Conservation (phyloP, 352 stramenopile genomes). For the Pythium brachiatum region DNA sequence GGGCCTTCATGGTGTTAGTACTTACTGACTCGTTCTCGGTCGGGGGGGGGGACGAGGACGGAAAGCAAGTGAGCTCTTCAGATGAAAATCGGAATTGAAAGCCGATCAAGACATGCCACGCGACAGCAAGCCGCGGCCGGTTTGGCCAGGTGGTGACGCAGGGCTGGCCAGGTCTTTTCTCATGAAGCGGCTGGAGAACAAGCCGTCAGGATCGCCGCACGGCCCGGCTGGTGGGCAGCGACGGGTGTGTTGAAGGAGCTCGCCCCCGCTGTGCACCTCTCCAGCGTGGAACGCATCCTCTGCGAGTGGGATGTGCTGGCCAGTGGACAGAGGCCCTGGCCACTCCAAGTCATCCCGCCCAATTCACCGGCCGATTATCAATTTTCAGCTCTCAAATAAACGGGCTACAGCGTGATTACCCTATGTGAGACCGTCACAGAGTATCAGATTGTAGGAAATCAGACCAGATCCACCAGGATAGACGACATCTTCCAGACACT, state of each 20-base stretch:
- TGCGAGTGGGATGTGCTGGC: background rate
- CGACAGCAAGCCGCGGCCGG: too few species aligned
- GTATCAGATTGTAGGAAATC: background rate
- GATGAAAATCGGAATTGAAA: background rate
- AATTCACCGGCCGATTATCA: background rate
- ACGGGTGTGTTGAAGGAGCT: constrained; percentile 1
- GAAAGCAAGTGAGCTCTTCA: background rate
- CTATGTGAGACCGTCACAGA: background rate
- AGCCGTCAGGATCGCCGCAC: background rate
- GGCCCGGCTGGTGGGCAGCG: constrained; percentile 1
- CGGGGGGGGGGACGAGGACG: background rate
- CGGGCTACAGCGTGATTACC: background rate
- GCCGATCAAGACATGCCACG: background rate
- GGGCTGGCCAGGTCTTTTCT: constrained; percentile 4
- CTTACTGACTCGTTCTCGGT: background rate
- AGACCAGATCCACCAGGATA: background rate
- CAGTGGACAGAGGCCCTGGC: background rate
- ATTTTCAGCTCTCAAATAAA: background rate
- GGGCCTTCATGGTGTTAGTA: constrained; percentile 14
- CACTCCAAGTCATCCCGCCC: background rate
- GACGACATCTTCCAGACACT: background rate
- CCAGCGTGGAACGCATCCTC: background rate
- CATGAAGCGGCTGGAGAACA: constrained; percentile 4
- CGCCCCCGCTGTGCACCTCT: too few species aligned
- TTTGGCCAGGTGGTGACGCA: constrained; percentile 1